phyloP scores from a whole-genome alignment of 2,329 filamentous ascomycete species.

The Lasiodiplodia hormozganensis region DNA sequence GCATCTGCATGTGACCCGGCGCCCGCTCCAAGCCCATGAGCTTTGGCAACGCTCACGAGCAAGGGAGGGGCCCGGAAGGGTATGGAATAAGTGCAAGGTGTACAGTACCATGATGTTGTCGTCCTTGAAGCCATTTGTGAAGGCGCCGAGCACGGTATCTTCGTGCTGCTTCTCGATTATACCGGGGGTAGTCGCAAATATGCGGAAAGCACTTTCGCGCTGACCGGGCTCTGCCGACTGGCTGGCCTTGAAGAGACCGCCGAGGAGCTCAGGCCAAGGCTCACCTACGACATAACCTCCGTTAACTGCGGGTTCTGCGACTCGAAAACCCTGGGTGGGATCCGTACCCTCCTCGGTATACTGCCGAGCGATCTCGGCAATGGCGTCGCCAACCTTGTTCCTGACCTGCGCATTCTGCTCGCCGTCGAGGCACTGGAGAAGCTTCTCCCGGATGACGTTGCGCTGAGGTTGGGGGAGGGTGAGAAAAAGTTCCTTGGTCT shows the following conservation, averaged over 20 bases:
- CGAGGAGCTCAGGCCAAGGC: constrained; percentile 88
- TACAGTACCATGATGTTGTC: constrained; percentile 73
- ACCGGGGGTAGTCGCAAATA: constrained; percentile 92
- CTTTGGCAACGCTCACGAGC: background rate
- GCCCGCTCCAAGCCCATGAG: background rate
- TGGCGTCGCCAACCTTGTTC: constrained; percentile 97
- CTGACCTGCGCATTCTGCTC: constrained; percentile 78
- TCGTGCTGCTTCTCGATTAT: constrained; percentile 98
- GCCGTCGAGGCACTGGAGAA: constrained; percentile 76
- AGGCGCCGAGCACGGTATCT: constrained; percentile 85
- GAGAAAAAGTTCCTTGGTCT: constrained; percentile 83
- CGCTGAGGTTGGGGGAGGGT: constrained; percentile 77
- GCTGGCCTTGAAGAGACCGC: constrained; percentile 86
- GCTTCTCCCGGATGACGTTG: constrained; percentile 79
- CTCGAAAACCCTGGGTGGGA: background rate
- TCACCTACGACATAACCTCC: constrained; percentile 63
- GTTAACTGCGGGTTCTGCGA: constrained; percentile 28
- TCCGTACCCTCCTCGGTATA: constrained; percentile 87
- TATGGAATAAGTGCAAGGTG: constrained; percentile 35
- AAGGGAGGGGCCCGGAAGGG: too few relatives aligned
- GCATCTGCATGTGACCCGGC: constrained; percentile 24
- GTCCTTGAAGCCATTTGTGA: constrained; percentile 91
- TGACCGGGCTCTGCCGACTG: constrained; percentile 83
- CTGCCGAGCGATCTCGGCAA: constrained; percentile 93
- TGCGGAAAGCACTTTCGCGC: constrained; percentile 90